Evolutionary conservation across 148 eudicot genomes (phyloP).

Genomic region (Euryodendron excelsum): DNA sequence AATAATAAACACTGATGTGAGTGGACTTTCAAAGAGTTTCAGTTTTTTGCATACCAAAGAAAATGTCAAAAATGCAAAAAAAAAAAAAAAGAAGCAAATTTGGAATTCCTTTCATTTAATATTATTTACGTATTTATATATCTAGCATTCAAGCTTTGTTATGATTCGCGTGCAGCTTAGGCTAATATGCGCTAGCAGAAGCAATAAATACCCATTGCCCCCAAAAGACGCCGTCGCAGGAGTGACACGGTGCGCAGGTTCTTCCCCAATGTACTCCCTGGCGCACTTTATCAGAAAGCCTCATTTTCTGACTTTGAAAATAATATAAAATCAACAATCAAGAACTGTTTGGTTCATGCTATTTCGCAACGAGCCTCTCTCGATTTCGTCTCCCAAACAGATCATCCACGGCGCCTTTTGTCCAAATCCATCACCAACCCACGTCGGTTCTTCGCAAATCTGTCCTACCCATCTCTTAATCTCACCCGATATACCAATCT

Average conservation of each 20-base stretch:
- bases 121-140: too few relatives aligned
- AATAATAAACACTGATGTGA: too few relatives aligned
- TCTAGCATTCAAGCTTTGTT: too few relatives aligned
- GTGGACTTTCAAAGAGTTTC: too few relatives aligned
- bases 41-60: too few relatives aligned
- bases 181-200: constrained; percentile 17
- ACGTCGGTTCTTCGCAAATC: constrained; percentile 22
- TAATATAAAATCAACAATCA: background rate
- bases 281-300: constrained; percentile 9
- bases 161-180: constrained; percentile 3
- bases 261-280: background rate
- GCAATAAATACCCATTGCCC: background rate
- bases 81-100: too few relatives aligned
- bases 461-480: constrained; percentile 19
- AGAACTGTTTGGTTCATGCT: constrained; percentile 17
- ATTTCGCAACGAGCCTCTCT: constrained; percentile 22
- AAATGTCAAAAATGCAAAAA: too few relatives aligned
- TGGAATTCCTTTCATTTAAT: too few relatives aligned
- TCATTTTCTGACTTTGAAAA: background rate
- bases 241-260: constrained; percentile 18
- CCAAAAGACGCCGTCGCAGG: constrained; percentile 3
- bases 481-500: constrained; percentile 2
- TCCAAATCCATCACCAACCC: constrained; percentile 27
- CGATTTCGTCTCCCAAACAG: constrained; percentile 42
- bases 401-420: constrained; percentile 15